Evolutionary conservation across 148 eudicot genomes (phyloP).

Genomic region (Camellia granthamiana): DNA sequence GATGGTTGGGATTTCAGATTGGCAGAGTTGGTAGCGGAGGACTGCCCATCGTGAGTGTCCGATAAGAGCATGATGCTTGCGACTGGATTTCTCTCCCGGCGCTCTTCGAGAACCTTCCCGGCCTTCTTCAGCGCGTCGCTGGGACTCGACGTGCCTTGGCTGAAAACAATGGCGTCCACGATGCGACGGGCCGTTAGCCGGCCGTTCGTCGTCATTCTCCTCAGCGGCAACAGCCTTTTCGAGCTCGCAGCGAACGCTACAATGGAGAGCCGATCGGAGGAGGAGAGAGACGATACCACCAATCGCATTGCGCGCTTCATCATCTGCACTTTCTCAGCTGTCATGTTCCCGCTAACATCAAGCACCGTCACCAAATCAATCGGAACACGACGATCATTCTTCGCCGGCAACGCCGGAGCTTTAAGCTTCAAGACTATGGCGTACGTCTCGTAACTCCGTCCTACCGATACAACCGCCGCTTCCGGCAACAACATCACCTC

Average conservation of each 20-base stretch:
- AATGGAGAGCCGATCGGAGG: conserved; percentile 76
- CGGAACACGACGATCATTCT: conserved; percentile 36
- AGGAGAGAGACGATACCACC: conserved; percentile 59
- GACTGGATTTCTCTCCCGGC: too few species aligned
- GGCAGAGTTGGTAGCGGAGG: background rate
- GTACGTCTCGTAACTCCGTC: conserved; percentile 61
- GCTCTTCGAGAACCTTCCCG: too few species aligned
- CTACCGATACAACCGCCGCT: conserved; percentile 63
- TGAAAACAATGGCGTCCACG: too few species aligned
- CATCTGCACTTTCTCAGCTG: conserved; percentile 35
- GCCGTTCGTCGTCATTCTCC: too few species aligned
- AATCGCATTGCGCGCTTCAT: conserved; percentile 55
- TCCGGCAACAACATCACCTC: conserved; percentile 57
- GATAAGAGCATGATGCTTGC: too few species aligned
- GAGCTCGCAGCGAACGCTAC: conserved; percentile 66
- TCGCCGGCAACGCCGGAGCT: conserved; percentile 48
- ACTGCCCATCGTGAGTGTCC: conserved; percentile 19
- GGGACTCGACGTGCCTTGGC: too few species aligned
- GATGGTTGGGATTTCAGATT: conserved; percentile 14
- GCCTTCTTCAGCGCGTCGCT: too few species aligned
- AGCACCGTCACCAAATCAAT: conserved; percentile 75
- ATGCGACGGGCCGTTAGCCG: too few species aligned
- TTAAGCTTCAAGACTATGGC: conserved; percentile 52
- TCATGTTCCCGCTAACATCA: conserved; percentile 50
- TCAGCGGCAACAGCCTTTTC: conserved; percentile 57